Evolutionary conservation across 2,329 filamentous ascomycete species (phyloP), one percentile per base, ranked within the genome.

Genomic region (Colletotrichum limetticola): DNA sequence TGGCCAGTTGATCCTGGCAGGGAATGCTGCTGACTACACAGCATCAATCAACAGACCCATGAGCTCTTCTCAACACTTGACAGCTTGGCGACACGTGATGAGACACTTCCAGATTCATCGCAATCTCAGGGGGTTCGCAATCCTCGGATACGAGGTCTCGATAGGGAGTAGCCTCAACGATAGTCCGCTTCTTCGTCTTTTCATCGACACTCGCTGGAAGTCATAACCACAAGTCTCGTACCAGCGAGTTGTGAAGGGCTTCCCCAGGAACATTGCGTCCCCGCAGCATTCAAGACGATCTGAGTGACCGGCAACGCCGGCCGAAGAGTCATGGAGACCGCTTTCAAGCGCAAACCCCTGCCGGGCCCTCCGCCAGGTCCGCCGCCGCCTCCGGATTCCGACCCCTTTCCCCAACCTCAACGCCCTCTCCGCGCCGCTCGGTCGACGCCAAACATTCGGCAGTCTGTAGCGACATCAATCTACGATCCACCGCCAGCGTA

Each of bases 1-100:
- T 62, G 68, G 37, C 68, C 63, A 62, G 46, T 37, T 57, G 16
- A 53, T 24, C 49, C 26, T 16, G 14, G 14, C 9, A 22, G n/a
- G 46, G 28, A 53, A 70, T 49, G 46, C 35, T 56, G 66, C 70
- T 70, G 64, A 72, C 66, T 9, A 59, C 35, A 71, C 42, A 49
- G 42, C 42, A 49, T 57, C 64, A 19, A 19, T 57, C 64, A 16
- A 19, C 28, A 7, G 35, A 57, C 68, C 68, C 68, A 57, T 61
- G 68, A 53, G 16, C 46, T 42, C 24, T 57, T 53, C 63, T 42
- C 60, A 57, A 52, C 42, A 56, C 32, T 35, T 56, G 52, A 53
- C 49, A 56, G 58, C 71, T 73, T 73, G 71, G 71, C 71, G 66
- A 71, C 71, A 73, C 71, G 71, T 73, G 71, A 73, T 70, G 71